Evolutionary conservation across 192 early-diverging fungal species (phyloP), one percentile per base, ranked within the genome.

Genomic region (Entophlyctis luteolus): DNA sequence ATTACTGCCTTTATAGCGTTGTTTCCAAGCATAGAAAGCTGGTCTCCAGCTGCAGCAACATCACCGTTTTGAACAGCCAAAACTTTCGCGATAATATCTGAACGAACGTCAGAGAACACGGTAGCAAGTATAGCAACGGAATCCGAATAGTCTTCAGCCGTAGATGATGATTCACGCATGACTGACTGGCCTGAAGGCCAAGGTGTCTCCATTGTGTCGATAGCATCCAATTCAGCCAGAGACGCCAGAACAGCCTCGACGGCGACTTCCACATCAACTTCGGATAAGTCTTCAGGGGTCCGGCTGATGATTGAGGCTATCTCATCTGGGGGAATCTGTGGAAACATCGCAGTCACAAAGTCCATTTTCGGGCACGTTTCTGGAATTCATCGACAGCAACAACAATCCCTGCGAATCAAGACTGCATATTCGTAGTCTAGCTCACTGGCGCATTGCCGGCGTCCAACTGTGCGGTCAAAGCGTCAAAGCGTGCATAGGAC

Each of bases 181-280:
- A n/a, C 10, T 25, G 50, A 53, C 50, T 16, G n/a, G n/a, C n/a
- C n/a, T n/a, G n/a, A n/a, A n/a, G 20, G 16, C 25, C 4, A 22
- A 29, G 6, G 18, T 29, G 22, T 6, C 36, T 5, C 54, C 54
- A 32, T 55, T 34, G 18, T 55, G 47, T 5, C 47, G 35, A 14
- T 63, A 31, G 10, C 16, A n/a, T 63, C 60, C 20, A 50, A 45
- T 18, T 25, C 23, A 20, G 6, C 42, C 6, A 63, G 60, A 12
- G 33, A 10, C 4, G 46, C 60, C 16, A 63, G 60, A 16, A 63
- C 47, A 12, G 50, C 36, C 60, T 63, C 60, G 22, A 63, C 36
- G 42, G 46, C 60, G 6, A 34, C 25, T 25, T 38, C 18, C 27
- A 60, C 58, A 28, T 60, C 58, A 2, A 60, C 12, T 16, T n/a